Base-by-base conservation (phyloP, 78 protist species). In the Dictyostelium purpureum region DNA sequence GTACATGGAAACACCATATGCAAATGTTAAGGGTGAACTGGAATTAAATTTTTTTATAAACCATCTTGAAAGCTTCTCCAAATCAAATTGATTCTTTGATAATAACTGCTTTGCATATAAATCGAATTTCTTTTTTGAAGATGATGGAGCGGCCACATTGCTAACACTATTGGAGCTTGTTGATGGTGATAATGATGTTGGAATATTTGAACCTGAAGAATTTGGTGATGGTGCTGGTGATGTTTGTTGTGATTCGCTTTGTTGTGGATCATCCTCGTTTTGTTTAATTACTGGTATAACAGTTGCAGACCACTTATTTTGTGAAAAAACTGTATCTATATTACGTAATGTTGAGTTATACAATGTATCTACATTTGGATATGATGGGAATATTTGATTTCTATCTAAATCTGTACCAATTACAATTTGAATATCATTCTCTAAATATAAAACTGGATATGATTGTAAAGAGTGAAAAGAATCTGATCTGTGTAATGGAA, bases 351-450 rank as follows among this genome's bases (percentile, higher is more conserved):
- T 82, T 9, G 18, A 31, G 37, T 70, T 70, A 42, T 82, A 82
- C 21, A 49, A 16, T 57, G 79, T 12, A 57, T 82, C 90, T 6
- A 82, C 77, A 26, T 82, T 82, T 1, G 90, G 66, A 38, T 82
- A 82, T 1, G 90, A 67, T 11, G 90, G 90, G 31, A 52, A 82
- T 21, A 82, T 28, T 57, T 82, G 90, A 43, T 82, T 82, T 52
- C 90, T 67, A 54, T 82, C 90, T 26, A 82, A 63, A 52, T 82
- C 90, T 5, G 80, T 70, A 56, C 90, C 90, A 42, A 82, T 69
- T 61, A 82, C 66, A 18, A 82, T 65, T 19, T 82, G 90, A 57
- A 82, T 82, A 56, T 82, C 90, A 28, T 42, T 42, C 59, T 82
- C 90, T 24, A 82, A 43, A 38, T 67, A 70, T 31, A 82, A n/a